A percentile compares a stretch with the other conserved stretches of the same genome.
These are phyloP conservation scores for Leccinum imitatum DNA, from an alignment of 768 basidiomycete species.

Conservation along the genomic window DNA sequence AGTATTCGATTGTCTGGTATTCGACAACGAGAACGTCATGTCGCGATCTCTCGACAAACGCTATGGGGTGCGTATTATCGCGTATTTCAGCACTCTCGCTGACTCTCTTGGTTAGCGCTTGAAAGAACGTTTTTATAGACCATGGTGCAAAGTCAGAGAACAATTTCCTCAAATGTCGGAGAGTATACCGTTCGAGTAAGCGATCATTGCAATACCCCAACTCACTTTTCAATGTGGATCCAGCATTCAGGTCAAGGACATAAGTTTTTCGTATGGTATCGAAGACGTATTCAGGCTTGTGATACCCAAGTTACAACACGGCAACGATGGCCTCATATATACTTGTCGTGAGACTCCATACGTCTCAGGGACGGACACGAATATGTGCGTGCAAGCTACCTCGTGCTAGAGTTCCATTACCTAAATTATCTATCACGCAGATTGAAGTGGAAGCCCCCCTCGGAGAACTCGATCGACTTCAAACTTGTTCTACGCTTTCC, in stretches of 20 bases:
- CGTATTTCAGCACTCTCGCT: constrained; percentile 2
- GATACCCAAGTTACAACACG: constrained; percentile 85
- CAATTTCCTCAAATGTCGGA: constrained; percentile 67
- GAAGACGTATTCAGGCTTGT: constrained; percentile 83
- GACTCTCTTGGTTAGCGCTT: constrained; percentile 42
- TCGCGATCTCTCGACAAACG: constrained; percentile 75
- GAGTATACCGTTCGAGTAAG: constrained; percentile 81
- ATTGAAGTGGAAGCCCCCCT: constrained; percentile 98
- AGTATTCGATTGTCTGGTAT: constrained; percentile 91
- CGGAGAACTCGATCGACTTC: constrained; percentile 98
- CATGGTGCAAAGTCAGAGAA: constrained; percentile 67
- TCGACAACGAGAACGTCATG: constrained; percentile 88
- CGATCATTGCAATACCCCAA: constrained; percentile 9
- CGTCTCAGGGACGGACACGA: constrained; percentile 75
- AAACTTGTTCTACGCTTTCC: constrained; percentile 95
- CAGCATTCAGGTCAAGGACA: constrained; percentile 86
- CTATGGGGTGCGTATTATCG: constrained; percentile 68
- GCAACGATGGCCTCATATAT: constrained; percentile 95
- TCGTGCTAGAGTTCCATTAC: not conserved
- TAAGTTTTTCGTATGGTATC: constrained; percentile 83
- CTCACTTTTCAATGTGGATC: constrained; percentile 7
- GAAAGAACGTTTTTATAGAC: constrained; percentile 77
- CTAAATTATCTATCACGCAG: constrained; percentile 40
- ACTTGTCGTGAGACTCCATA: constrained; percentile 88
- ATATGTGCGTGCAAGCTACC: constrained; percentile 82